These are phyloP conservation scores for Phycomyces blakesleeanus DNA, from an alignment of 192 early-diverging fungal genomes.

Conservation along the genomic window DNA sequence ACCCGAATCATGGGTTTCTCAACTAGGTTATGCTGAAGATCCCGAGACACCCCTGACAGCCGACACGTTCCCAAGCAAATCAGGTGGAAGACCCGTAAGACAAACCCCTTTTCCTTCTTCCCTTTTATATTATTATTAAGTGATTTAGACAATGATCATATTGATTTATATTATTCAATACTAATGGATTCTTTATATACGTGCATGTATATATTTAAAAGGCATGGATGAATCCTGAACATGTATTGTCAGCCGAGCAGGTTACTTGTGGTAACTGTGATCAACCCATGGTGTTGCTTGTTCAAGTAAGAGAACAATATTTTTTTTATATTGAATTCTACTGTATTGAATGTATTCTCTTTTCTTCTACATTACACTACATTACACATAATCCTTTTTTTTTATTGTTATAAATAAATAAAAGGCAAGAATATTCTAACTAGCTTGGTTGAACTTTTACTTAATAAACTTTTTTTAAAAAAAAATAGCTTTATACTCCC, in stretches of 20 bases:
- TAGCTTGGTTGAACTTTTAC: background rate
- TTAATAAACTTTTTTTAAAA: no score
- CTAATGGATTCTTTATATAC: no score
- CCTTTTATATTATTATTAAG: no score
- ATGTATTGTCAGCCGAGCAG: slow-evolving; percentile 54
- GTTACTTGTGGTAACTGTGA: slow-evolving; percentile 71
- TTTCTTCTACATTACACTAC: no score
- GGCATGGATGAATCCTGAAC: slow-evolving; percentile 79
- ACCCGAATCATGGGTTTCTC: slow-evolving; percentile 26
- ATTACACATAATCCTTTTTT: slow-evolving; percentile 10
- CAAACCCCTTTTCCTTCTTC: no score
- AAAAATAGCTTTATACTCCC: slow-evolving; percentile 86
- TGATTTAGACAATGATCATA: no score
- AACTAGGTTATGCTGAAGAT: slow-evolving; percentile 75
- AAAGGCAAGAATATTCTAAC: background rate
- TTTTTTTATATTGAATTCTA: background rate
- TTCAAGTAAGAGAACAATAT: slow-evolving; percentile 60
- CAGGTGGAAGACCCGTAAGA: slow-evolving; percentile 80
- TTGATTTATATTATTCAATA: no score
- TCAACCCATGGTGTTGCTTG: slow-evolving; percentile 70
- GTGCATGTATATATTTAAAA: no score
- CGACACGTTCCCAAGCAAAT: slow-evolving; percentile 77
- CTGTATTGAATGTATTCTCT: no score
- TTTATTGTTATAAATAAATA: no score
- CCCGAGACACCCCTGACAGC: slow-evolving; percentile 55